Conservation (phyloP, 2,329 filamentous ascomycete genomes). For the Fulvia fulva region DNA sequence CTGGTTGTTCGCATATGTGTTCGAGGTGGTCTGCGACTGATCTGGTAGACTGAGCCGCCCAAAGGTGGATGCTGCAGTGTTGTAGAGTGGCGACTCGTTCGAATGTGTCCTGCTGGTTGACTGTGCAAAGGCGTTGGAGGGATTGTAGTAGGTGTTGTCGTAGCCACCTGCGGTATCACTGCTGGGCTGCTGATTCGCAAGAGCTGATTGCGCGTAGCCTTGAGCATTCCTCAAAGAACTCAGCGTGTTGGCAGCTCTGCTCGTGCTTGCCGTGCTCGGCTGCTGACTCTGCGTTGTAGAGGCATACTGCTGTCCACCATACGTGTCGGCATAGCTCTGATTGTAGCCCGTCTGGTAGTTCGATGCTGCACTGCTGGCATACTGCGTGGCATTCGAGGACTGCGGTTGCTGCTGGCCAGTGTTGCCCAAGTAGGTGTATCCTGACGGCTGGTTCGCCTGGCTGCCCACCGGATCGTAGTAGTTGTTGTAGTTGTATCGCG, state of each 20-base stretch:
- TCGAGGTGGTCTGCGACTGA: constrained; percentile 18
- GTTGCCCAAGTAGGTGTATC: constrained; percentile 20
- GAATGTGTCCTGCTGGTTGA: constrained; percentile 18
- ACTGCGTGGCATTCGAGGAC: constrained; percentile 13
- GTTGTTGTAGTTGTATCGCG: constrained; percentile 28
- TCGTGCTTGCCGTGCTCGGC: constrained; percentile 8
- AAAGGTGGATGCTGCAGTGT: constrained; percentile 20
- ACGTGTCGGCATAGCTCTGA: constrained; percentile 15
- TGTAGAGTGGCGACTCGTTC: constrained; percentile 26
- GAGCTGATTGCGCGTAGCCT: constrained; percentile 20
- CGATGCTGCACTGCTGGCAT: constrained; percentile 13
- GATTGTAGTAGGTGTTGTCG: constrained; percentile 18
- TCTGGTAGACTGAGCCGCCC: constrained; percentile 24
- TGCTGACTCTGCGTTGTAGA: constrained; percentile 14
- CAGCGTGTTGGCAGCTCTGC: constrained; percentile 22
- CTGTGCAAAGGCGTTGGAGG: constrained; percentile 3
- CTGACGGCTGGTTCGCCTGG: constrained; percentile 25
- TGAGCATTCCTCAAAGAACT: constrained; percentile 22
- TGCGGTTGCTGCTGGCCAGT: constrained; percentile 11
- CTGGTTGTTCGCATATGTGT: constrained; percentile 13
- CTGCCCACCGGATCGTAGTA: constrained; percentile 34
- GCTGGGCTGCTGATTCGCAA: background rate
- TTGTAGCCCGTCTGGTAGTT: constrained; percentile 16
- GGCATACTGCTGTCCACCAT: constrained; percentile 23
- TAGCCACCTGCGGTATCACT: constrained; percentile 15